Percentiles rank a stretch among this genome's conserved stretches.
These are phyloP conservation scores for Sphaerulina vaccinii DNA, from an alignment of 2,329 filamentous ascomycete species.

Conservation along the genomic window DNA sequence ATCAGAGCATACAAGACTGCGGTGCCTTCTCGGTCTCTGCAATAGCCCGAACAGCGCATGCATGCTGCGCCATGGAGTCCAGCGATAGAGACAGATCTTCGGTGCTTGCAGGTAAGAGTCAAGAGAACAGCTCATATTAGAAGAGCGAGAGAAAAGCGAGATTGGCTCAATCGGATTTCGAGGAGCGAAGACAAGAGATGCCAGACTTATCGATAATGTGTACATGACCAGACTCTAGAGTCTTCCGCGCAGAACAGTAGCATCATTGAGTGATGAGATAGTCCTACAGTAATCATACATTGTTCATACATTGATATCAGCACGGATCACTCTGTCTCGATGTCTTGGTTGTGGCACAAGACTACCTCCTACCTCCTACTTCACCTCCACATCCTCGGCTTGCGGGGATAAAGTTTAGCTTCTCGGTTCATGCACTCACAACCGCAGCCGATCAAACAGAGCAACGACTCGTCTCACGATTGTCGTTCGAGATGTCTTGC, in stretches of 20 bases:
- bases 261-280: not conserved
- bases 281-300: not conserved
- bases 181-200: not conserved
- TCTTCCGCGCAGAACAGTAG: not conserved
- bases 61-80: no score
- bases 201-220: not conserved
- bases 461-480: not conserved
- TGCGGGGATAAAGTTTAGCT: not conserved
- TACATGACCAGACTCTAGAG: not conserved
- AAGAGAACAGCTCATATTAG: no score
- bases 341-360: no score
- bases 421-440: not conserved
- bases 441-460: slow-evolving; percentile 3
- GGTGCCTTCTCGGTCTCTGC: no score
- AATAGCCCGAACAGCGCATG: no score
- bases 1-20: no score
- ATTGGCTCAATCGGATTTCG: not conserved
- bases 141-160: not conserved
- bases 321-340: no score
- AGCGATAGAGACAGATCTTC: no score
- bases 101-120: no score
- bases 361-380: no score
- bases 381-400: no score
- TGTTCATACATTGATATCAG: no score
- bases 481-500: slow-evolving; percentile 5